These are phyloP conservation scores for Citrus maxima DNA, from an alignment of 345 rosid species.

Conservation along the genomic window DNA sequence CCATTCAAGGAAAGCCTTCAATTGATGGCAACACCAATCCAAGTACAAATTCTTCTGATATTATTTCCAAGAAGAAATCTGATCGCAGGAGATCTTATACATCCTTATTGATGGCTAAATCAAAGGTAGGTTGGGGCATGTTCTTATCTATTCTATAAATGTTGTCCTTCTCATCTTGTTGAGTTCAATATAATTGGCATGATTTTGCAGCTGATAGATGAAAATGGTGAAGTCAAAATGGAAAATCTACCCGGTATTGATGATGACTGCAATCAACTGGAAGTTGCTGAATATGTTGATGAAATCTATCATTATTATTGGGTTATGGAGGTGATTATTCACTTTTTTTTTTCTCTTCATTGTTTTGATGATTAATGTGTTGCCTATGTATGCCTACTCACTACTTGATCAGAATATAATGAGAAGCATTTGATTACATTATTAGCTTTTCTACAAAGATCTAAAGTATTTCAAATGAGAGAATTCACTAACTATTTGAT, in stretches of 20 bases:
- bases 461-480: not conserved
- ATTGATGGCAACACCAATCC: constrained; percentile 27
- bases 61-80: constrained; percentile 45
- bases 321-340: constrained; percentile 66
- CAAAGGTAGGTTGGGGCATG: constrained; percentile 72
- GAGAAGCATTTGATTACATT: not conserved
- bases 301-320: constrained; percentile 90
- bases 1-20: constrained; percentile 25
- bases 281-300: constrained; percentile 96
- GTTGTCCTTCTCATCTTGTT: not conserved
- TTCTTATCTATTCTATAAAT: constrained; percentile 5
- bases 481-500: not conserved
- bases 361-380: not conserved
- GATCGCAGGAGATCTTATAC: constrained; percentile 88
- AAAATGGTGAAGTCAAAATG: constrained; percentile 38
- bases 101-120: constrained; percentile 62
- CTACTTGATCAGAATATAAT: not conserved
- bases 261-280: constrained; percentile 71
- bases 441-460: not conserved
- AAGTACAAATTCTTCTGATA: constrained; percentile 25
- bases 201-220: constrained; percentile 52
- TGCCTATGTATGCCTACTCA: not conserved
- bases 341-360: not conserved
- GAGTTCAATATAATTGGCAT: constrained; percentile 15
- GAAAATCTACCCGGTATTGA: constrained; percentile 69